Evolutionary conservation across 2,329 filamentous ascomycete species (phyloP).

Genomic region (Madurella mycetomatis): DNA sequence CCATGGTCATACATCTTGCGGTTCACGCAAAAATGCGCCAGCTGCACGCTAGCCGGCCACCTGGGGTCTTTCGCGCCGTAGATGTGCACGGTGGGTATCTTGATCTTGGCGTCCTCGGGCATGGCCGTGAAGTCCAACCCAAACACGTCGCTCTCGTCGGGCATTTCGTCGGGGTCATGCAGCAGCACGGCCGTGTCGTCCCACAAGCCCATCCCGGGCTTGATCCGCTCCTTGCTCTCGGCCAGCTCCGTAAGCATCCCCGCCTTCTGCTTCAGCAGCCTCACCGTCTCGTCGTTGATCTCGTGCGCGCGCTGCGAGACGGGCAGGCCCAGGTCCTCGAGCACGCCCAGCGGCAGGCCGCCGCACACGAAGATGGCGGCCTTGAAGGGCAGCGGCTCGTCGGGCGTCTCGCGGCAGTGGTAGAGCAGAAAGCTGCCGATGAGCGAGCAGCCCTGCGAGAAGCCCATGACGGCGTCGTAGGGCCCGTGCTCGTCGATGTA

Average conservation of each 20-base stretch:
- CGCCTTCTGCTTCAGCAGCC: constrained; percentile 27
- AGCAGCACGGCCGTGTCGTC: constrained; percentile 31
- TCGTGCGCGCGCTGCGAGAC: constrained; percentile 32
- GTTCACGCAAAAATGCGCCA: constrained; percentile 33
- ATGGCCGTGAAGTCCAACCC: constrained; percentile 33
- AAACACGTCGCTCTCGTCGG: constrained; percentile 30
- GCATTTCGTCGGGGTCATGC: constrained; percentile 29
- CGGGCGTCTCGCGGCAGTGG: constrained; percentile 32
- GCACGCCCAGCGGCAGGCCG: constrained; percentile 32
- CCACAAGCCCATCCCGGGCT: constrained; percentile 32
- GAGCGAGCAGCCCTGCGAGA: constrained; percentile 38
- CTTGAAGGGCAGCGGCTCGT: constrained; percentile 32
- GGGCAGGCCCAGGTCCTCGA: constrained; percentile 34
- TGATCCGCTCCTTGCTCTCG: constrained; percentile 26
- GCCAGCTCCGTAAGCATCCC: constrained; percentile 26
- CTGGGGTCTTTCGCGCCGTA: constrained; percentile 36
- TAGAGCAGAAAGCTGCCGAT: constrained; percentile 38
- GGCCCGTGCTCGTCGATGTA: constrained; percentile 33
- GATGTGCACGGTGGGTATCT: constrained; percentile 35
- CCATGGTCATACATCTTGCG: constrained; percentile 34
- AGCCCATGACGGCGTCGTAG: constrained; percentile 35
- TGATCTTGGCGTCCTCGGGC: constrained; percentile 29
- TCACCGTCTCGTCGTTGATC: constrained; percentile 27
- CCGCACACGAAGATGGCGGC: constrained; percentile 40
- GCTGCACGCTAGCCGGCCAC: constrained; percentile 34